Percentiles rank a stretch among this genome's conserved stretches.
These are phyloP conservation scores for Schizochytrium sp. DNA, from an alignment of 108 stramenopile species.

Conservation along the genomic window DNA sequence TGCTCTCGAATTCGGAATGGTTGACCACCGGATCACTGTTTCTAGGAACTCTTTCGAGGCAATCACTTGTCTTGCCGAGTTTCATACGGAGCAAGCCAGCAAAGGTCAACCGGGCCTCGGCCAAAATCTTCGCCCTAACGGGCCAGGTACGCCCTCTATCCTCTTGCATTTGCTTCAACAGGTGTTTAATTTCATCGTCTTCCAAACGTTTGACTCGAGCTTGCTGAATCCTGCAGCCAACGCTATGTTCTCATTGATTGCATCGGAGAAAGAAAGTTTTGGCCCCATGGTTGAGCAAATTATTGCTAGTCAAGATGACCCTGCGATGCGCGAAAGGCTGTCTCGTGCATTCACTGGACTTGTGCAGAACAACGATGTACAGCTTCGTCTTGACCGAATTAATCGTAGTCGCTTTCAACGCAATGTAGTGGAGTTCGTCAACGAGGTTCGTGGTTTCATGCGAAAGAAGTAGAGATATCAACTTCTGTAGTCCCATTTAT, in stretches of 20 bases:
- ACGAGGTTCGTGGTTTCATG: conserved; percentile 55
- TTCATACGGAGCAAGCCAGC: neutral
- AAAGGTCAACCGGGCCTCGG: neutral
- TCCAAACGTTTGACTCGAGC: conserved; percentile 23
- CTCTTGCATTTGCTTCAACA: conserved; percentile 45
- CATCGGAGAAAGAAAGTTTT: neutral
- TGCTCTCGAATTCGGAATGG: conserved; percentile 41
- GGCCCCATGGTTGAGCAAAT: conserved; percentile 14
- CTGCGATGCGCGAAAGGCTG: conserved; percentile 41
- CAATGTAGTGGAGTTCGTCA: conserved; percentile 34
- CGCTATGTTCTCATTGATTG: conserved; percentile 23
- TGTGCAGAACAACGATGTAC: neutral
- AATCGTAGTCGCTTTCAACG: neutral
- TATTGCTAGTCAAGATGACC: neutral
- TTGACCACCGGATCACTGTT: conserved; percentile 26
- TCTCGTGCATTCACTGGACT: conserved; percentile 2
- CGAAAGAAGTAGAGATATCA: conserved; percentile 21
- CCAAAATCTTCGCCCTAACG: conserved; percentile 3
- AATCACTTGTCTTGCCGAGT: neutral
- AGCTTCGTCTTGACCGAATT: conserved; percentile 2
- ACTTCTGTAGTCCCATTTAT: too few species aligned
- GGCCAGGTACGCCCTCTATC: conserved; percentile 14
- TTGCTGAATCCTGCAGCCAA: conserved; percentile 40
- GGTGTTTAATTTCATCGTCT: conserved; percentile 46
- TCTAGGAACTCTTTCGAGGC: conserved; percentile 54